Evolutionary conservation across 192 early-diverging fungal genomes (phyloP).

Genomic region (Tieghemiomyces parasiticus): DNA sequence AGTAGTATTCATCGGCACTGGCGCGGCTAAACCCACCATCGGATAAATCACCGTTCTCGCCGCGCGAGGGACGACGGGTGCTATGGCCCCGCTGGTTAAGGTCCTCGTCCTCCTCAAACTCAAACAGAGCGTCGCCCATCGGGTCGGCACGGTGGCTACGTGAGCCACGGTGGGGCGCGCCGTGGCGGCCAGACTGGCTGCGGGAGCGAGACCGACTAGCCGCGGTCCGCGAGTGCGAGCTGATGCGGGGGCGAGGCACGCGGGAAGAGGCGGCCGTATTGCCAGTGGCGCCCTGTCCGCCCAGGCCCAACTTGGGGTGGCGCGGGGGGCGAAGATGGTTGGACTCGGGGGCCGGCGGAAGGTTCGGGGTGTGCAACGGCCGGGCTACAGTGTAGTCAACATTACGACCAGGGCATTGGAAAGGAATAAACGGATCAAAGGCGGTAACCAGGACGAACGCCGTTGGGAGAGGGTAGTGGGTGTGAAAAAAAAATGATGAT

Average conservation of each 20-base stretch:
- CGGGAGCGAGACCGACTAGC: constrained; percentile 12
- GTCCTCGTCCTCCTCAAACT: constrained; percentile 21
- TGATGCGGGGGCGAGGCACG: background rate
- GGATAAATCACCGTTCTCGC: constrained; percentile 22
- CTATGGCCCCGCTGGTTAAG: constrained; percentile 29
- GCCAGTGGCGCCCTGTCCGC: constrained; percentile 16
- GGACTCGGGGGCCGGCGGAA: constrained; percentile 17
- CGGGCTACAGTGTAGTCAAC: too few species aligned
- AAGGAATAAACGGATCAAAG: too few species aligned
- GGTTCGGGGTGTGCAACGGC: too few species aligned
- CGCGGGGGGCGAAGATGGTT: constrained; percentile 15
- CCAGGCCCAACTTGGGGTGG: constrained; percentile 15
- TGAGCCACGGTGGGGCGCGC: background rate
- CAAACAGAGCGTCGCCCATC: constrained; percentile 14
- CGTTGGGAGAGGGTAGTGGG: too few species aligned
- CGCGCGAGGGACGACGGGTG: constrained; percentile 19
- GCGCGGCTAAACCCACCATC: constrained; percentile 38
- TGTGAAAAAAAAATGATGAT: too few species aligned
- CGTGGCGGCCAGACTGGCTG: constrained; percentile 2
- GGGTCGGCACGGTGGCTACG: too few species aligned
- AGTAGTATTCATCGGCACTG: constrained; percentile 21
- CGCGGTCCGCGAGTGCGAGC: background rate
- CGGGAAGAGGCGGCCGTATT: constrained; percentile 17
- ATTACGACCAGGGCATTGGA: too few species aligned
- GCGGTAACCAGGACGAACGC: too few species aligned